Conservation (phyloP, 2,329 filamentous ascomycete genomes). For the Metarhizium brunneum region DNA sequence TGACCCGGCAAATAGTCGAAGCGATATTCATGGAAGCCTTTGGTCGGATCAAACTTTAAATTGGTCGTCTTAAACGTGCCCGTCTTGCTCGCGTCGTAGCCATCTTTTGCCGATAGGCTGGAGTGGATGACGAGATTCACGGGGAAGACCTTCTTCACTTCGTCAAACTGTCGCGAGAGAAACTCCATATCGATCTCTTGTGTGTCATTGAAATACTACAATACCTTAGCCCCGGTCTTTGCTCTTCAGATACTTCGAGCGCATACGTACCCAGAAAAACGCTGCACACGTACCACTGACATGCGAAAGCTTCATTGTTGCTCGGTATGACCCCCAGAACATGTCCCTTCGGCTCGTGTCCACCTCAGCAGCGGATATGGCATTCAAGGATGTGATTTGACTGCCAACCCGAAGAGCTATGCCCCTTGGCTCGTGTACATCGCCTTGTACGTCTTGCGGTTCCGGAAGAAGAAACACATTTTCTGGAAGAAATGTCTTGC, state of each 20-base stretch:
- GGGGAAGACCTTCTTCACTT: slow-evolving; percentile 39
- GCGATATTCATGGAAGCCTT: slow-evolving; percentile 66
- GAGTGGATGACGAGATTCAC: slow-evolving; percentile 73
- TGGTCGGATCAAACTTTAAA: slow-evolving; percentile 57
- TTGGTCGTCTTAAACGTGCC: slow-evolving; percentile 46
- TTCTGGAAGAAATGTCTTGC: slow-evolving; percentile 48
- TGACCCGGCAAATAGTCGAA: slow-evolving; percentile 59
- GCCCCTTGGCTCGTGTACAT: slow-evolving; percentile 31
- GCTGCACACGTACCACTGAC: slow-evolving; percentile 62
- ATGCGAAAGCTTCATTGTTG: slow-evolving; percentile 54
- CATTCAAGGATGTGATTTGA: slow-evolving; percentile 30
- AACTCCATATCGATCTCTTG: slow-evolving; percentile 79
- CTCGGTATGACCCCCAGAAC: slow-evolving; percentile 61
- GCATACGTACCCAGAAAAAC: slow-evolving; percentile 60
- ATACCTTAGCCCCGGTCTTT: background rate
- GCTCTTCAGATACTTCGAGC: background rate
- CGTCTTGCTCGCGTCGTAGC: slow-evolving; percentile 54
- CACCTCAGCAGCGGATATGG: slow-evolving; percentile 55
- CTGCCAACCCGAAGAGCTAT: slow-evolving; percentile 47
- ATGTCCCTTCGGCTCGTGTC: slow-evolving; percentile 52
- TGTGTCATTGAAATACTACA: slow-evolving; percentile 66
- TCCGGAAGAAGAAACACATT: slow-evolving; percentile 50
- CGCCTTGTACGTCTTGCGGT: slow-evolving; percentile 15
- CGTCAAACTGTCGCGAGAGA: slow-evolving; percentile 55
- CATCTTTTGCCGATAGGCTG: slow-evolving; percentile 43